Evolutionary conservation across 2,329 filamentous ascomycete species (phyloP).

Genomic region (Aspergillus versicolor): DNA sequence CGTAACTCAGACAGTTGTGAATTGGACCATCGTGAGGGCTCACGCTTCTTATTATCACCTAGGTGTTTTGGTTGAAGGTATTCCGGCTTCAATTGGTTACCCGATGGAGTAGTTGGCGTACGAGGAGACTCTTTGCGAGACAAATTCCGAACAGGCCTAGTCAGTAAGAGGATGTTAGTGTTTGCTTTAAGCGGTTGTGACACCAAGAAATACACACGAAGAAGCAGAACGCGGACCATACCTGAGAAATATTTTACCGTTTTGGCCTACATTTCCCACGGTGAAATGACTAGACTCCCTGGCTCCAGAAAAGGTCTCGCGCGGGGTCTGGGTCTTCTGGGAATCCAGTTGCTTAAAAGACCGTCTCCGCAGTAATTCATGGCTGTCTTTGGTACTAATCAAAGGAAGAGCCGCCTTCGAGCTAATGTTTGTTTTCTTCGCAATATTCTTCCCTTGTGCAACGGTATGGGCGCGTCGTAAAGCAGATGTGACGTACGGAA

Average conservation of each 20-base stretch:
- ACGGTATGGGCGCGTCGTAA: conserved; percentile 42
- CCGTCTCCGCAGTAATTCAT: conserved; percentile 48
- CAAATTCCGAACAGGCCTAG: conserved; percentile 38
- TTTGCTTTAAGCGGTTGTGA: conserved; percentile 15
- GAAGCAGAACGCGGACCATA: conserved; percentile 41
- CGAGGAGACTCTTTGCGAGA: conserved; percentile 32
- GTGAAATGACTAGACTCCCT: conserved; percentile 72
- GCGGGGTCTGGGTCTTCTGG: conserved; percentile 49
- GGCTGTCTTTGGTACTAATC: conserved; percentile 50
- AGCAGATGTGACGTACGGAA: conserved; percentile 23
- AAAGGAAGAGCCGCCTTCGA: conserved; percentile 34
- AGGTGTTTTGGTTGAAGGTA: conserved; percentile 44
- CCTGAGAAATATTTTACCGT: conserved; percentile 79
- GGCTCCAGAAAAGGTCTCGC: conserved; percentile 60
- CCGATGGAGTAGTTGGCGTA: conserved; percentile 43
- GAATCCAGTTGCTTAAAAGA: conserved; percentile 48
- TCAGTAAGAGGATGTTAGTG: conserved; percentile 13
- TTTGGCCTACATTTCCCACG: conserved; percentile 78
- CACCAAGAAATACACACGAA: conserved; percentile 9
- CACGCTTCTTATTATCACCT: conserved; percentile 25
- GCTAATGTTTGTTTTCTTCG: conserved; percentile 29
- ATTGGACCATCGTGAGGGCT: conserved; percentile 40
- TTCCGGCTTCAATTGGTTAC: conserved; percentile 61
- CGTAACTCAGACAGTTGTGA: conserved; percentile 42
- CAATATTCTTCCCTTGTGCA: conserved; percentile 31